These are phyloP conservation scores for Macrolepiota fuliginosa DNA, from an alignment of 768 basidiomycete genomes.

Conservation along the genomic window DNA sequence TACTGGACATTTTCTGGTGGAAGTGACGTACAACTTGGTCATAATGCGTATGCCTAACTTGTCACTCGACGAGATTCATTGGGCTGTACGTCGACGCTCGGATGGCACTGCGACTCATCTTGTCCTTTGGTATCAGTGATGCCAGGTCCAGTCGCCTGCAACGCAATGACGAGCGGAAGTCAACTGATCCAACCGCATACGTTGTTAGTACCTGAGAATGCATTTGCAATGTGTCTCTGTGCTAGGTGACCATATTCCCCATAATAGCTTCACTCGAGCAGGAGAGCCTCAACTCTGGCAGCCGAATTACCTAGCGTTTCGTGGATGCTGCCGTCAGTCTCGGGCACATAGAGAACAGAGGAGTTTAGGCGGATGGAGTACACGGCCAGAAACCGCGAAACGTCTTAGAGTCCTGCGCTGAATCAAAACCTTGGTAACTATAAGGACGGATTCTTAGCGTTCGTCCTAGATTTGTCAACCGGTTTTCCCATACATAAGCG, in stretches of 20 bases:
- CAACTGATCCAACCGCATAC: neutral
- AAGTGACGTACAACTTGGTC: slow-evolving; percentile 11
- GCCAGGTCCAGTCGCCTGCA: neutral
- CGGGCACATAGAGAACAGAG: no score
- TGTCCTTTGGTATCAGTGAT: neutral
- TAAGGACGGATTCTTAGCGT: no score
- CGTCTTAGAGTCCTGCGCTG: no score
- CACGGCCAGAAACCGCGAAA: no score
- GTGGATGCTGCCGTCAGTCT: no score
- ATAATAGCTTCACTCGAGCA: neutral
- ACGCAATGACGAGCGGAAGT: neutral
- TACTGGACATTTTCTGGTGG: neutral
- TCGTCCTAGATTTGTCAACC: no score
- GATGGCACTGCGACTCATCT: neutral
- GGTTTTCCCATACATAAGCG: no score
- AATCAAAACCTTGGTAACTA: no score
- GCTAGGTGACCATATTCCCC: neutral
- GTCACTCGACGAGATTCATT: neutral
- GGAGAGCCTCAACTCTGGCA: neutral
- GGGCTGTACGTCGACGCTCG: neutral
- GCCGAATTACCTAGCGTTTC: no score
- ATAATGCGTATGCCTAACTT: neutral
- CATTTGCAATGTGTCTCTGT: neutral
- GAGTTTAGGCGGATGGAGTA: no score
- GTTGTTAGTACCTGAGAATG: neutral